Evolutionary conservation across 495 filamentous ascomycete species (phyloP).

Genomic region (Neurospora pannonica): DNA sequence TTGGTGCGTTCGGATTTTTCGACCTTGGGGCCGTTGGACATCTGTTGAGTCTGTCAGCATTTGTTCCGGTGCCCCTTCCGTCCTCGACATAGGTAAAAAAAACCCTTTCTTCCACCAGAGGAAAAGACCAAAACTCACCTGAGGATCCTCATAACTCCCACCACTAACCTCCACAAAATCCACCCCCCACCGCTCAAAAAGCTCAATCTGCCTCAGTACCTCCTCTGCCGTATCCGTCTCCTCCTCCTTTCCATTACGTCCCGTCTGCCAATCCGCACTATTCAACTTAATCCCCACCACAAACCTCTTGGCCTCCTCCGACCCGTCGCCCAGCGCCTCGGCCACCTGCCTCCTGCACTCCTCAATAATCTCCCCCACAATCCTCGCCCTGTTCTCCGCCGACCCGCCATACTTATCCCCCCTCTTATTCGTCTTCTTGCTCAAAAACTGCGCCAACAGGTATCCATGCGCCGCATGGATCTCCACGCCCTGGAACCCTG

Average conservation of each 20-base stretch:
- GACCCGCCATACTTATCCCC: conserved; percentile 59
- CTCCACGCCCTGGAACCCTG: conserved; percentile 72
- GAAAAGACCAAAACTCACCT: conserved; percentile 14
- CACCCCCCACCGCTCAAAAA: conserved; percentile 43
- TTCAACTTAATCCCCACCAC: conserved; percentile 54
- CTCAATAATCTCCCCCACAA: conserved; percentile 50
- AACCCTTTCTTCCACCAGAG: background rate
- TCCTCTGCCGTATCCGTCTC: conserved; percentile 36
- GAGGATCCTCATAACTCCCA: conserved; percentile 46
- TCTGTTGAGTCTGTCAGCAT: background rate
- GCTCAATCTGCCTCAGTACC: conserved; percentile 42
- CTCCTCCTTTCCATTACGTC: conserved; percentile 3
- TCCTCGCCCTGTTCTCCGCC: conserved; percentile 53
- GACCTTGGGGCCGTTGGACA: background rate
- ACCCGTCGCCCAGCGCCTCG: conserved; percentile 48
- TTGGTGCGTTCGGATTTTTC: conserved; percentile 29
- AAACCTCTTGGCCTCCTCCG: conserved; percentile 45
- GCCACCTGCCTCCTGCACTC: conserved; percentile 37
- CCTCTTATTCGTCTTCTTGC: conserved; percentile 49
- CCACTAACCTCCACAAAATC: conserved; percentile 58
- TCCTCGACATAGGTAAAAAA: no score
- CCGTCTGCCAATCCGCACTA: conserved; percentile 44
- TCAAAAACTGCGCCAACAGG: conserved; percentile 62
- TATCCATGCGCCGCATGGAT: conserved; percentile 68
- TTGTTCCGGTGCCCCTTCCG: background rate